phyloP scores from a whole-genome alignment of 1,284 basidiomycete species.

The Microbotryomycetes sp. region DNA sequence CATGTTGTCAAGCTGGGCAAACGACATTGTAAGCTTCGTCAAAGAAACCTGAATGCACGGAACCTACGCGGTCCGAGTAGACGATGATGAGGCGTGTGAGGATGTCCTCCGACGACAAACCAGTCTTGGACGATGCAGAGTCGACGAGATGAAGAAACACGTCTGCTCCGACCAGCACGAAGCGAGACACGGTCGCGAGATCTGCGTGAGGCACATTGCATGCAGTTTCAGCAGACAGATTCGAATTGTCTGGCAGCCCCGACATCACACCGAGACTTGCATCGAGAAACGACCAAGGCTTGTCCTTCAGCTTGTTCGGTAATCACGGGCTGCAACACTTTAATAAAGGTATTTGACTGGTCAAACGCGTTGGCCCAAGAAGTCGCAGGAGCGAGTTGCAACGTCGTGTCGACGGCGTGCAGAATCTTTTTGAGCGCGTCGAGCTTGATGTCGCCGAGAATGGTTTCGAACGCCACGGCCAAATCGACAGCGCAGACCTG shows the following conservation, averaged over 20 bases:
- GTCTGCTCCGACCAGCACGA: conserved; percentile 23
- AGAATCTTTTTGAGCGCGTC: conserved; percentile 28
- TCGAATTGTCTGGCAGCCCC: too few relatives aligned
- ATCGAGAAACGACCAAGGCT: too few relatives aligned
- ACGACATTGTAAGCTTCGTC: too few relatives aligned
- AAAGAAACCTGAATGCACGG: too few relatives aligned
- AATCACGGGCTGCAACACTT: neutral
- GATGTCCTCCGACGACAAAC: conserved; percentile 15
- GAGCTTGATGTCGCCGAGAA: conserved; percentile 27
- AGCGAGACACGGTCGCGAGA: conserved; percentile 28
- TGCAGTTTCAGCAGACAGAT: too few relatives aligned
- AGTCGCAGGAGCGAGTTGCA: conserved; percentile 9
- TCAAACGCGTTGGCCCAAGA: conserved; percentile 24
- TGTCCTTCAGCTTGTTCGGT: neutral
- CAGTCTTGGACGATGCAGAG: conserved; percentile 6
- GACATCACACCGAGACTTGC: neutral
- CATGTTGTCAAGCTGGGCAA: conserved; percentile 35
- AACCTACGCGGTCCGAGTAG: conserved; percentile 32
- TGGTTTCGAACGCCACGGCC: conserved; percentile 8
- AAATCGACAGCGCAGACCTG: conserved; percentile 9
- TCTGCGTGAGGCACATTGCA: too few relatives aligned
- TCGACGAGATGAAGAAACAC: conserved; percentile 27
- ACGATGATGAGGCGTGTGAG: conserved; percentile 15
- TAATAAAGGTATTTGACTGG: conserved; percentile 9
- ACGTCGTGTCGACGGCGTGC: conserved; percentile 24